Evolutionary conservation across 139 green algal genomes (phyloP).

Genomic region (Micractinium sp.): DNA sequence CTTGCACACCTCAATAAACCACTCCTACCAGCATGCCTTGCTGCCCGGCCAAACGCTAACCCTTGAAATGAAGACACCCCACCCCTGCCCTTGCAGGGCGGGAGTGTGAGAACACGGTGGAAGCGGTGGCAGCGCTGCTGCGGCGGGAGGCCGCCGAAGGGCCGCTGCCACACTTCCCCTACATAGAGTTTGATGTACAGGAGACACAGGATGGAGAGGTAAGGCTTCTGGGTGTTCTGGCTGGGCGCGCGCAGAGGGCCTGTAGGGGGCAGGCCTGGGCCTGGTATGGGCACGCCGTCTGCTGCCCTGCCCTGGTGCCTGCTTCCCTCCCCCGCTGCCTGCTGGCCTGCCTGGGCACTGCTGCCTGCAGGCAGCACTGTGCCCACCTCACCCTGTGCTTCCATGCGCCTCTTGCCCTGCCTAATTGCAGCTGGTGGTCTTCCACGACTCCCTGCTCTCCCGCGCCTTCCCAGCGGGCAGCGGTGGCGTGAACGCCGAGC

Average conservation of each 20-base stretch:
- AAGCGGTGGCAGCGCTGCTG: constrained; percentile 12
- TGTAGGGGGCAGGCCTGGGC: neutral
- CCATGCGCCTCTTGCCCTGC: neutral
- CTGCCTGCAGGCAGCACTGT: neutral
- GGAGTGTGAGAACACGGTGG: constrained; percentile 35
- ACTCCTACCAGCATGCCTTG: neutral
- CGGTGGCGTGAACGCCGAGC: neutral
- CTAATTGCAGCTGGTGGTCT: constrained; percentile 26
- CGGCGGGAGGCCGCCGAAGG: neutral
- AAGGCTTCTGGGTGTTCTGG: neutral
- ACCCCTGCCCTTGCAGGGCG: neutral
- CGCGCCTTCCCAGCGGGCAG: neutral
- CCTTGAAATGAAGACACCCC: too few relatives aligned
- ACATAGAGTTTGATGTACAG: constrained; percentile 41
- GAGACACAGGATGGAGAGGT: constrained; percentile 41
- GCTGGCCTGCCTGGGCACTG: neutral
- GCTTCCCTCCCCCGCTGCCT: neutral
- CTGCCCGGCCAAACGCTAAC: too few relatives aligned
- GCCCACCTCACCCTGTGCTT: neutral
- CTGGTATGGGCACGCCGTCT: neutral
- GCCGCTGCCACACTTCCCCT: constrained; percentile 22
- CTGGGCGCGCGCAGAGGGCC: neutral
- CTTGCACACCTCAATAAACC: neutral
- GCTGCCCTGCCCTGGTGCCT: too few relatives aligned
- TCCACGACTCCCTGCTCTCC: constrained; percentile 25